Evolutionary conservation across 805 yeast genomes (phyloP).

Genomic region (Ogataea allantospora): DNA sequence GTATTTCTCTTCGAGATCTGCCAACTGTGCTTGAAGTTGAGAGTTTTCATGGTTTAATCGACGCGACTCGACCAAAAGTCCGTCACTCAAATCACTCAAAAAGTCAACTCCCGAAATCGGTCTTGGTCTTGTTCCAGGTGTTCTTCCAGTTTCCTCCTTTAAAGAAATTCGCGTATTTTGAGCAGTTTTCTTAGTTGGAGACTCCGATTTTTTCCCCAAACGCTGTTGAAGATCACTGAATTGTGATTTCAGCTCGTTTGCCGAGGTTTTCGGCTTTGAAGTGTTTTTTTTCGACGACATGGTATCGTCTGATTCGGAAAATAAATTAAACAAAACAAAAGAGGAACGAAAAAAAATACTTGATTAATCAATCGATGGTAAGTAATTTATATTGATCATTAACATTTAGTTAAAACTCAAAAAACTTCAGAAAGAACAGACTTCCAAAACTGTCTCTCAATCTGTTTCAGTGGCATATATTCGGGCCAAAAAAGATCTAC

Average conservation of each 20-base stretch:
- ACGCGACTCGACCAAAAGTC: slow-evolving; percentile 66
- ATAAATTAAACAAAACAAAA: background rate
- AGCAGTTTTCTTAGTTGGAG: slow-evolving; percentile 5
- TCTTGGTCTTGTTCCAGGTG: no score
- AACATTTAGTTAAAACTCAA: slow-evolving; percentile 28
- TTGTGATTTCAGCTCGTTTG: slow-evolving; percentile 40
- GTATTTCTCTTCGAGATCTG: slow-evolving; percentile 42
- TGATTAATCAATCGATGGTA: slow-evolving; percentile 7
- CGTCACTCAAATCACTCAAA: slow-evolving; percentile 72
- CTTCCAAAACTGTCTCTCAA: slow-evolving; percentile 14
- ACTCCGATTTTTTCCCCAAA: slow-evolving; percentile 13
- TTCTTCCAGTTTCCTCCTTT: no score
- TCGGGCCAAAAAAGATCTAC: slow-evolving; percentile 71
- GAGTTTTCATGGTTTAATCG: slow-evolving; percentile 64
- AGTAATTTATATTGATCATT: background rate
- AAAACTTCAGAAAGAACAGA: slow-evolving; percentile 32
- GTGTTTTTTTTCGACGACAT: slow-evolving; percentile 13
- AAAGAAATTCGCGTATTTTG: no score
- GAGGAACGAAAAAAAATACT: background rate
- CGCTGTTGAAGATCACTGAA: slow-evolving; percentile 42
- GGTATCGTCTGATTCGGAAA: slow-evolving; percentile 9
- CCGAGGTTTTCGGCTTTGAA: slow-evolving; percentile 20
- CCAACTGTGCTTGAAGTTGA: slow-evolving; percentile 42
- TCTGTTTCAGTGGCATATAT: slow-evolving; percentile 58
- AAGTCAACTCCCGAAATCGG: slow-evolving; percentile 66